Conservation (phyloP, 352 stramenopile genomes). For the Globisporangium middletonii region DNA sequence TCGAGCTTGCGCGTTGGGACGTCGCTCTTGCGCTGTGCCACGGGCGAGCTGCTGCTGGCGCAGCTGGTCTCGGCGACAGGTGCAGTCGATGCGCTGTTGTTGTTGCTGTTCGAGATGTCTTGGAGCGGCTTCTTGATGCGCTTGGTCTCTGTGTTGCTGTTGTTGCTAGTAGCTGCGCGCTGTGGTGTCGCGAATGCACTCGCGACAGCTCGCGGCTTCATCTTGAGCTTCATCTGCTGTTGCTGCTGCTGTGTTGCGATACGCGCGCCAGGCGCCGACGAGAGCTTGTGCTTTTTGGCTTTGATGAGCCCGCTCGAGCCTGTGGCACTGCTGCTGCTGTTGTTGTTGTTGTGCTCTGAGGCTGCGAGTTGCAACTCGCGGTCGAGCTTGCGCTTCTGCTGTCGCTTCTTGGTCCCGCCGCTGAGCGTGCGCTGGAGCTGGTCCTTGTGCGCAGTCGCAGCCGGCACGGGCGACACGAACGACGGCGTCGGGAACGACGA, state of each 20-base stretch:
- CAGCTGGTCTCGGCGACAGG: not conserved
- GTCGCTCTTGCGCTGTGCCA: not conserved
- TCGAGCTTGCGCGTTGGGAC: conserved; percentile 37
- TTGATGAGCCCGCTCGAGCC: no score
- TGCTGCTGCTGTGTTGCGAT: conserved; percentile 6
- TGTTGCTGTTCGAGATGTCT: conserved; percentile 42
- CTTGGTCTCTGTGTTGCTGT: no score
- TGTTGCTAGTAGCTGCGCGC: no score
- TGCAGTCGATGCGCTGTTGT: conserved; percentile 14
- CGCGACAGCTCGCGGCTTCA: no score
- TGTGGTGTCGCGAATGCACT: no score
- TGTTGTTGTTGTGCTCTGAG: not conserved
- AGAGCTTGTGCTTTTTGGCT: conserved; percentile 21
- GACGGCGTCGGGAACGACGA: conserved; percentile 21
- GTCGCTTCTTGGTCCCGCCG: conserved; percentile 25
- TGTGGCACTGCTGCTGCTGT: not conserved
- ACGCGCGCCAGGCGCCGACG: not conserved
- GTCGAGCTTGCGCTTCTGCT: conserved; percentile 28
- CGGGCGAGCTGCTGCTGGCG: no score
- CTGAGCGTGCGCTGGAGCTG: conserved; percentile 32
- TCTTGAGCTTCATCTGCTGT: conserved; percentile 7
- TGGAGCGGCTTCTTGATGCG: conserved; percentile 16
- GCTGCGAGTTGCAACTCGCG: conserved; percentile 12
- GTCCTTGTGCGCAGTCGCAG: conserved; percentile 9
- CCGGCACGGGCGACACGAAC: conserved; percentile 37